These are phyloP conservation scores for Penicillium italicum DNA, from an alignment of 2,329 filamentous ascomycete species.

Conservation along the genomic window DNA sequence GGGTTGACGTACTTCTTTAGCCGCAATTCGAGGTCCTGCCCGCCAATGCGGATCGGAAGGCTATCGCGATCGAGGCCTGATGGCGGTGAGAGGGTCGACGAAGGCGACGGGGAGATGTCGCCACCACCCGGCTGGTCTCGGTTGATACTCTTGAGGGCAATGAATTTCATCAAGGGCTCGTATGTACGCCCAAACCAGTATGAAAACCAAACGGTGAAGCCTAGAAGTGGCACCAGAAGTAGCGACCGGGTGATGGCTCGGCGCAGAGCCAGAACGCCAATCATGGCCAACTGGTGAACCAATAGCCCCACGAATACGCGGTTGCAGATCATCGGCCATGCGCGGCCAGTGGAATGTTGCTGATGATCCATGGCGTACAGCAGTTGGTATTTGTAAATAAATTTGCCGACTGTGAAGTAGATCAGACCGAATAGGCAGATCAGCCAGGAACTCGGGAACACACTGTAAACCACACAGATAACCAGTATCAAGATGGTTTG, in stretches of 20 bases:
- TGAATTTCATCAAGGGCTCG: slow-evolving; percentile 85
- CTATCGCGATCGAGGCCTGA: slow-evolving; percentile 45
- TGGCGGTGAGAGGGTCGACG: slow-evolving; percentile 39
- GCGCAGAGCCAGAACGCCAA: slow-evolving; percentile 74
- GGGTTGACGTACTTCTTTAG: slow-evolving; percentile 49
- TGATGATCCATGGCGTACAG: slow-evolving; percentile 98
- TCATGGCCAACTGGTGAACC: slow-evolving; percentile 87
- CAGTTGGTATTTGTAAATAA: slow-evolving; percentile 70
- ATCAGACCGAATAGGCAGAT: slow-evolving; percentile 74
- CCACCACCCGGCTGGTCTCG: slow-evolving; percentile 52
- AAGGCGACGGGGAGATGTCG: slow-evolving; percentile 37
- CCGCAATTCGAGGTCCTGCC: slow-evolving; percentile 38
- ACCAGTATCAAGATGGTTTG: slow-evolving; percentile 92
- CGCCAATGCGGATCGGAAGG: slow-evolving; percentile 40
- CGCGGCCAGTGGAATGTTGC: slow-evolving; percentile 65
- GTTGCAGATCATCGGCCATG: slow-evolving; percentile 96
- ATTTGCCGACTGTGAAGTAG: slow-evolving; percentile 50
- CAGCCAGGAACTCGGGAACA: slow-evolving; percentile 73
- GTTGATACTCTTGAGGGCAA: slow-evolving; percentile 81
- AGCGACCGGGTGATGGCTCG: slow-evolving; percentile 69
- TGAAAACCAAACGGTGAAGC: slow-evolving; percentile 82
- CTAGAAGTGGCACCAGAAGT: slow-evolving; percentile 70
- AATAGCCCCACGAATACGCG: slow-evolving; percentile 80
- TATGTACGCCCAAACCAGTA: slow-evolving; percentile 78
- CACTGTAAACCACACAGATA: slow-evolving; percentile 91